Conservation (phyloP, 1,139 yeast genomes). For the Sugiyamaella xylanicola region DNA sequence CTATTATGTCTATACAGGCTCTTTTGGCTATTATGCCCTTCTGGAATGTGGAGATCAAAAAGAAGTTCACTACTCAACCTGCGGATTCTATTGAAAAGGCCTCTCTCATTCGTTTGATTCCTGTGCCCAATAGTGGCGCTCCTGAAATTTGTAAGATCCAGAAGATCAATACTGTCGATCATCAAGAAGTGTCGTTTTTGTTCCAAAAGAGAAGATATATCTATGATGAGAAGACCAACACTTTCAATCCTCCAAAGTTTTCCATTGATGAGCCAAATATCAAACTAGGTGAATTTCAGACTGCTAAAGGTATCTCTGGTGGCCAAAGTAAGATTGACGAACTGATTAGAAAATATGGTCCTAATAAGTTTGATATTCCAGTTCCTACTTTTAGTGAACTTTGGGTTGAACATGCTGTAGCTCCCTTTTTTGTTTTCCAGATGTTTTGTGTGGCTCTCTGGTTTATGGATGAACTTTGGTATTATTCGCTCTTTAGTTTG, state of each 20-base stretch:
- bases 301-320: conserved; percentile 57
- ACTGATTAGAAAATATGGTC: conserved; percentile 68
- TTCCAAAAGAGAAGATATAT: conserved; percentile 94
- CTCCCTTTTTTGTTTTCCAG: conserved; percentile 97
- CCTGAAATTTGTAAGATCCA: conserved; percentile 73
- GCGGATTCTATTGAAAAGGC: conserved; percentile 62
- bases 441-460: conserved; percentile 93
- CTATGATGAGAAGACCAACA: conserved; percentile 54
- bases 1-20: conserved; percentile 70
- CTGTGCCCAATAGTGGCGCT: conserved; percentile 83
- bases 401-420: conserved; percentile 96
- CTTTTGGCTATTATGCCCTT: conserved; percentile 90
- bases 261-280: conserved; percentile 63
- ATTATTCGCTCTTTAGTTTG: conserved; percentile 85
- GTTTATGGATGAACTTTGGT: conserved; percentile 98
- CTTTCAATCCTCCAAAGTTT: conserved; percentile 82
- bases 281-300: conserved; percentile 60
- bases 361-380: conserved; percentile 89
- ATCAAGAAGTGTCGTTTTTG: conserved; percentile 67
- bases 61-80: conserved; percentile 65
- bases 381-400: conserved; percentile 88
- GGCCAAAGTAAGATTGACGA: conserved; percentile 49
- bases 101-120: conserved; percentile 68
- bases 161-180: conserved; percentile 61
- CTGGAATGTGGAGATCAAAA: conserved; percentile 79